Conservation (phyloP, 2,329 filamentous ascomycete species). For the Ophiostoma tasmaniense region DNA sequence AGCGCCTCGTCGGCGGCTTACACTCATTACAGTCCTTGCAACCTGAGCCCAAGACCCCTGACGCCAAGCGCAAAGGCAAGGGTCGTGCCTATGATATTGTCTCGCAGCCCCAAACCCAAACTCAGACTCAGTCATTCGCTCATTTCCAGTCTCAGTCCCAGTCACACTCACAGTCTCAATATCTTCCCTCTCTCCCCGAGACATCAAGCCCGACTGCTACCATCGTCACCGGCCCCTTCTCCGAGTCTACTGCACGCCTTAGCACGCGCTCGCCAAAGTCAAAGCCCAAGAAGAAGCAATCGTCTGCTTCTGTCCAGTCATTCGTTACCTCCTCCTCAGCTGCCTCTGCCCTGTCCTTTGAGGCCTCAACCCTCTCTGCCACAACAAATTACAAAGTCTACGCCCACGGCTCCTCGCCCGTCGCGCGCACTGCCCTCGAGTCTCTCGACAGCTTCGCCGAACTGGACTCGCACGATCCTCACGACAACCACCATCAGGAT, state of each 20-base stretch:
- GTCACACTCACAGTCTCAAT: conserved; percentile 2
- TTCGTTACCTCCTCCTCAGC: neutral
- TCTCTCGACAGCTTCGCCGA: neutral
- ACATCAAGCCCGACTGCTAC: conserved; percentile 23
- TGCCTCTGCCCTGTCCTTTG: conserved; percentile 23
- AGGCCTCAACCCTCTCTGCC: conserved; percentile 43
- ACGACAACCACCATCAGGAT: neutral
- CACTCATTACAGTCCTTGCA: conserved; percentile 42
- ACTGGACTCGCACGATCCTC: neutral
- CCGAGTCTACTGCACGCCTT: neutral
- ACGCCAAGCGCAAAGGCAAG: conserved; percentile 34
- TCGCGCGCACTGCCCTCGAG: conserved; percentile 14
- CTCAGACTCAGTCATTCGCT: conserved; percentile 5
- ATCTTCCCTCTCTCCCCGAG: conserved; percentile 29
- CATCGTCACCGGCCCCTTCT: neutral
- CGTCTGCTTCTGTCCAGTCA: conserved; percentile 31
- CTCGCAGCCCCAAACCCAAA: conserved; percentile 2
- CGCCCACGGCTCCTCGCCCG: conserved; percentile 37
- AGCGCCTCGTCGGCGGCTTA: conserved; percentile 46
- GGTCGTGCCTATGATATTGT: conserved; percentile 18
- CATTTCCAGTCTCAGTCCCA: conserved; percentile 1
- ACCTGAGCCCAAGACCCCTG: conserved; percentile 40
- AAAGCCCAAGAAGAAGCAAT: conserved; percentile 18
- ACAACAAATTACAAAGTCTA: conserved; percentile 48
- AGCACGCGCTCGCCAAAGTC: conserved; percentile 1